Conservation (phyloP, 78 protist species). For the Paulinella micropora region DNA sequence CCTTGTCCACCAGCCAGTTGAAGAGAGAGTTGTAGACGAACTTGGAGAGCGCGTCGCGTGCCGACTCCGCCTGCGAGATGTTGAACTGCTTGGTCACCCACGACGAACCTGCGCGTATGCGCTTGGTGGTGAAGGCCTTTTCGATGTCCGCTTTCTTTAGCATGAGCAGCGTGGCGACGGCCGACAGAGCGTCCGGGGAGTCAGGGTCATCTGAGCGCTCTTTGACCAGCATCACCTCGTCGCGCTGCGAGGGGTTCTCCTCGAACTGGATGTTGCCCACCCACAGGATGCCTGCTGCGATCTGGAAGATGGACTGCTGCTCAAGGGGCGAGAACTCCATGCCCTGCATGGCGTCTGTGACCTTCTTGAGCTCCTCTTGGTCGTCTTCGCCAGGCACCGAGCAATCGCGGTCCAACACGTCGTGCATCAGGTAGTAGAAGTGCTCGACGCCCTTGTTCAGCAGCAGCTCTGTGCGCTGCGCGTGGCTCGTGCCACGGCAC, state of each 20-base stretch:
- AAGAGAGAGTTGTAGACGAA: slow-evolving; percentile 80
- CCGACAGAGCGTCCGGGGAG: not conserved
- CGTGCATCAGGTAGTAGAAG: not conserved
- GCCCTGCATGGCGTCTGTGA: not conserved
- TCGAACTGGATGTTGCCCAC: slow-evolving; percentile 30
- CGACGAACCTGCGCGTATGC: too few species aligned
- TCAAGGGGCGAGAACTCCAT: not conserved
- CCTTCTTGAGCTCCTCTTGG: not conserved
- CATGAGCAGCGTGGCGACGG: not conserved
- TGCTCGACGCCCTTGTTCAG: not conserved
- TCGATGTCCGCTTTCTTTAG: not conserved
- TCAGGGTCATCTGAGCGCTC: not conserved
- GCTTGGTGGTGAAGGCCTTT: not conserved
- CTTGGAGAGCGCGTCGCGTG: slow-evolving; percentile 69
- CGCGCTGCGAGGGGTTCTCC: not conserved
- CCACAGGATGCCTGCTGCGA: slow-evolving; percentile 27
- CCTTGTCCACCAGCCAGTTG: slow-evolving; percentile 50
- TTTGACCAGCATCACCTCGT: not conserved
- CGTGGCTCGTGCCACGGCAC: not conserved
- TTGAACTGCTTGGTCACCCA: too few species aligned
- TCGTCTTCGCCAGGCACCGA: not conserved
- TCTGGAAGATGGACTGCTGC: not conserved
- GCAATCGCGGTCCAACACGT: not conserved
- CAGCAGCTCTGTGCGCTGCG: not conserved
- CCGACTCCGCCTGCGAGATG: slow-evolving; percentile 28